Conservation (phyloP, 148 eudicot genomes). For the Salicornia ramosissima region DNA sequence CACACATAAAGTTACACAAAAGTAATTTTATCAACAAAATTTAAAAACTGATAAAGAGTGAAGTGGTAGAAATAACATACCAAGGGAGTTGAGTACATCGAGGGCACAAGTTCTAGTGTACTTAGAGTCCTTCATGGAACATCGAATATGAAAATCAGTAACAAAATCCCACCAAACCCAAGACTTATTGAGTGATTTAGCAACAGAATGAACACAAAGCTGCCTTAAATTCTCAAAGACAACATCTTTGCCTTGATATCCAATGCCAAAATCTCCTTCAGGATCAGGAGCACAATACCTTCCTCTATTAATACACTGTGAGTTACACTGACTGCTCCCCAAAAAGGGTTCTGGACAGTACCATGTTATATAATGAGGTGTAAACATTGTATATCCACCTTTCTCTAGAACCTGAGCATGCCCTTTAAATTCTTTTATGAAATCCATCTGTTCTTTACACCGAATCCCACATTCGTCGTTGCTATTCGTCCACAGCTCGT, state of each 20-base stretch:
- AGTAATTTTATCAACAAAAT: too few species aligned
- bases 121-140: conserved; percentile 81
- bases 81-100: conserved; percentile 66
- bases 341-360: conserved; percentile 73
- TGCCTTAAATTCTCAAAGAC: conserved; percentile 92
- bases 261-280: conserved; percentile 71
- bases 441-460: conserved; percentile 85
- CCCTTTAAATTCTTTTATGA: conserved; percentile 82
- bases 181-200: conserved; percentile 59
- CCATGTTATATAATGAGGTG: conserved; percentile 97
- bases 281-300: conserved; percentile 98
- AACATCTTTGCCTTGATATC: conserved; percentile 89
- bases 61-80: conserved; percentile 38
- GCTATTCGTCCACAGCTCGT: conserved; percentile 95
- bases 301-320: conserved; percentile 92
- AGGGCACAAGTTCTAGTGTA: conserved; percentile 76
- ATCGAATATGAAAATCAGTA: conserved; percentile 88
- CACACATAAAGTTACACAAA: too few species aligned
- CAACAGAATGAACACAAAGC: conserved; percentile 84
- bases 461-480: conserved; percentile 92
- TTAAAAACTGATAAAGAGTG: not conserved
- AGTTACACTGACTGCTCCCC: conserved; percentile 59
- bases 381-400: conserved; percentile 70
- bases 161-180: conserved; percentile 99
- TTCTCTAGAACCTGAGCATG: conserved; percentile 93